These are phyloP conservation scores for Globisporangium cystogenes DNA, from an alignment of 352 stramenopile species.

Conservation along the genomic window DNA sequence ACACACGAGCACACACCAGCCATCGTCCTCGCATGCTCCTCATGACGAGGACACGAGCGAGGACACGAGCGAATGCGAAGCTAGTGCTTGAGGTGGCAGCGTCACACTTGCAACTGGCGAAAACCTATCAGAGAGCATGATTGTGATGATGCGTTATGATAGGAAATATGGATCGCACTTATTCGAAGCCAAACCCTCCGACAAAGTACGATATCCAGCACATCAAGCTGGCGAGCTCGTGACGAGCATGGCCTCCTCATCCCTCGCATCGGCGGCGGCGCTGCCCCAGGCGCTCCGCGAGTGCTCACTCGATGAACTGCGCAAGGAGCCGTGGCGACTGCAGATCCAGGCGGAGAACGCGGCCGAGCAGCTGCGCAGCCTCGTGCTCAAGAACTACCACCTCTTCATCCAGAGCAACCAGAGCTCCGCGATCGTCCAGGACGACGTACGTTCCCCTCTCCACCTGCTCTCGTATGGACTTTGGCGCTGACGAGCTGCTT, in stretches of 20 bases:
- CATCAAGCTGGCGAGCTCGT: background rate
- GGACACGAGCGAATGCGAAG: background rate
- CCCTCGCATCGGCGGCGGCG: too few relatives aligned
- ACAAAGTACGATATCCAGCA: slow-evolving; percentile 1
- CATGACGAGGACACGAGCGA: background rate
- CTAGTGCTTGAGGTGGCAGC: background rate
- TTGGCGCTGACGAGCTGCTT: background rate
- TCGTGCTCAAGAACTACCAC: slow-evolving; percentile 88
- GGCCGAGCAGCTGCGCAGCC: slow-evolving; percentile 62
- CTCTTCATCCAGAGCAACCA: slow-evolving; percentile 91
- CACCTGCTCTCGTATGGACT: background rate
- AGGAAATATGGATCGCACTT: background rate
- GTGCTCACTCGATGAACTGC: slow-evolving; percentile 75
- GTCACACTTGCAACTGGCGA: background rate
- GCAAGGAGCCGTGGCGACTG: slow-evolving; percentile 80
- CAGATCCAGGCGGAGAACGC: slow-evolving; percentile 79
- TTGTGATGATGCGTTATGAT: too few relatives aligned
- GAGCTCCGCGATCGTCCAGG: slow-evolving; percentile 74
- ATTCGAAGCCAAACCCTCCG: background rate
- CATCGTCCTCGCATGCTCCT: background rate
- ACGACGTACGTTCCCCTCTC: slow-evolving; percentile 34
- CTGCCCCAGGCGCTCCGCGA: slow-evolving; percentile 25
- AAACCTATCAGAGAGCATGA: background rate
- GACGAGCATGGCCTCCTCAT: background rate
- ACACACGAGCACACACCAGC: background rate